Evolutionary conservation across 1,139 yeast species (phyloP), one percentile per base, ranked within the genome.

Genomic region (Diutina siamensis): DNA sequence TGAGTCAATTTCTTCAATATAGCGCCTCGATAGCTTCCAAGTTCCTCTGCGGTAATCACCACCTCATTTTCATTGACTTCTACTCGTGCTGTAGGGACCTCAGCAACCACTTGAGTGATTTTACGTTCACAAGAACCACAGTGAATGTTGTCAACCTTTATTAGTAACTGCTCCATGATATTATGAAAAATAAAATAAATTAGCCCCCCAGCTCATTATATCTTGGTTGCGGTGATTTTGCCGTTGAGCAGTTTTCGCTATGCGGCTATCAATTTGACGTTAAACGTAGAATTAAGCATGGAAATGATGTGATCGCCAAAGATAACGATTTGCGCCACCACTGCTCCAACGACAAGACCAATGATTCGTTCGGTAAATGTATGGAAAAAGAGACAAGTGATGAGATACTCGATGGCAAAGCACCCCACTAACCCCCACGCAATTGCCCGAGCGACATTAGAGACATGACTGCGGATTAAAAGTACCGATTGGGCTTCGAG

Each of bases 331-430:
- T 38, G 42, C 8, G 25, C 28, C 20, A 18, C 20, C 2, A 17
- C 15, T n/a, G 48, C 51, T 21, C 46, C 25, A 58, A 46, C 59
- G 0, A 59, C 10, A 12, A 77, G 55, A 0, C 87, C 88, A 2
- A 70, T 57, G 1, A 75, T 44, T 50, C 79, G 78, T 55, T 82
- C 89, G 2, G 60, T 35, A 1, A 72, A 45, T 0, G 86, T 78
- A 55, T 82, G 89, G 57, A 76, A 82, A 52, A 80, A 81, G 1
- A 76, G 52, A 3, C 83, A 67, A 0, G 89, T 82, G 4, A 80
- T 61, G 7, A 63, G 46, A 45, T 69, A 68, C 56, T 78, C 63
- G n/a, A 59, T 17, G 48, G 35, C 61, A 59, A 83, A 82, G 76
- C 10, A 68, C 52, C 1, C 49, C 27, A 15, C 70, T 48, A 49